phyloP scores from a whole-genome alignment of 345 rosid species.

The Lepidium didymum region DNA sequence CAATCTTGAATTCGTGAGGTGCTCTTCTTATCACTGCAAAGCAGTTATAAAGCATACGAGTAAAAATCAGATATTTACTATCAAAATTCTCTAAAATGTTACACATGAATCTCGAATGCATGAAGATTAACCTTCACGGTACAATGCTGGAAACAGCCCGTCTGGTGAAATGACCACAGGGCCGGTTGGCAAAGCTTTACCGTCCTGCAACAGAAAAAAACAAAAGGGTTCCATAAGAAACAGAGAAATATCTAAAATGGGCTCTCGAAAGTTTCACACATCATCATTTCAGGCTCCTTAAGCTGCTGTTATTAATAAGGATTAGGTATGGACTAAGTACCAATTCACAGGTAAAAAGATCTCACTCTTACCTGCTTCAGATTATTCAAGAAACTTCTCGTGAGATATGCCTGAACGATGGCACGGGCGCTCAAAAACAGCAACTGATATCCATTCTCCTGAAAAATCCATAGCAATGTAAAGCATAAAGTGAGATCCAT shows the following conservation, averaged over 20 bases:
- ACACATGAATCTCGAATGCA: conserved; percentile 5
- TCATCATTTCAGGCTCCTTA: background rate
- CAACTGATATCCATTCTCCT: conserved; percentile 96
- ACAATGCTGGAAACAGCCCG: conserved; percentile 83
- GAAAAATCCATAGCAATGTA: conserved; percentile 15
- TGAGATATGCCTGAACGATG: conserved; percentile 89
- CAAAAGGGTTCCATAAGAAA: background rate
- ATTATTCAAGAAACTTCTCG: conserved; percentile 69
- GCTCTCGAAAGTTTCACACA: background rate
- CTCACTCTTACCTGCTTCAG: conserved; percentile 60
- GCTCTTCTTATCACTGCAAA: conserved; percentile 84
- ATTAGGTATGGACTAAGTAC: background rate
- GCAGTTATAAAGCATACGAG: background rate
- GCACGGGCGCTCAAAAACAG: conserved; percentile 95
- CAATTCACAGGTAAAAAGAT: background rate
- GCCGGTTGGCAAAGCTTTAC: conserved; percentile 78
- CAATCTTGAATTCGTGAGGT: conserved; percentile 93
- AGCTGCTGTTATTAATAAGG: background rate
- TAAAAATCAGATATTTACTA: background rate
- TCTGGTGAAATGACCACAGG: conserved; percentile 92
- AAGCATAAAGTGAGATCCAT: conserved; percentile 1
- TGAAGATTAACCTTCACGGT: conserved; percentile 63
- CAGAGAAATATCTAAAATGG: background rate
- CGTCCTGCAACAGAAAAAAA: conserved; percentile 49
- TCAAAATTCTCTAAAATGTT: background rate